Evolutionary conservation across 306 rosid species (phyloP), one percentile per base, ranked within the genome.

Genomic region (Fagus sylvatica): DNA sequence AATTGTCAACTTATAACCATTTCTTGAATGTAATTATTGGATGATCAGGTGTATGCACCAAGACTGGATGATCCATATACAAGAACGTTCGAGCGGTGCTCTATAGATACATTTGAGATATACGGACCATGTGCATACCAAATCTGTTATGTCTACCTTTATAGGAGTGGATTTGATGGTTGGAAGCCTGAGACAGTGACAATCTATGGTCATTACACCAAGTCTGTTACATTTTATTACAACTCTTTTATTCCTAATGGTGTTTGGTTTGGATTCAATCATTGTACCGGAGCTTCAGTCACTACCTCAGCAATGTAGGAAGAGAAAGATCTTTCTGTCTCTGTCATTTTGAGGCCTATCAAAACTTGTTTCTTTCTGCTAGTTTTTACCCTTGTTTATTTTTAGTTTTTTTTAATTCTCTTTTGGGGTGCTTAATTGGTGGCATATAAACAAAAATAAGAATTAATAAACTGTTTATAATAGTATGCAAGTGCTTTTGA

Each of bases 141-240:
- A 77, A 54, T 88, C 67, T 94, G 97, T 72, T 85, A 83, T 17
- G 81, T 94, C 36, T 90, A 90, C 49, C 60, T 94, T n/a, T 91
- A 94, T 87, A 83, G 97, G 75, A 85, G 40, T 2, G 97, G 98
- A 42, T 85, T 79, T 79, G 98, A 94, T 73, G 98, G 98, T 15
- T 94, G 98, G 98, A 79, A 61, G 32, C 91, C 91, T 12, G 89
- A 91, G 68, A 76, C 72, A 48, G 96, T 94, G 55, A 88, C 89
- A 55, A 86, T 91, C 36, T 81, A 42, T 42, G 84, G 91, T 3
- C 70, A 80, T 51, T 3, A 72, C 79, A 76, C 76, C 5, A 79
- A 11, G 34, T 75, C 98, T 2, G 81, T 75, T 56, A 69, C 91
- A 0, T 94, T 90, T 56, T 76, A 86, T 73, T 94, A 76, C 88